Evolutionary conservation across 768 basidiomycete genomes (phyloP).

Genomic region (Tephrocybe sp.): DNA sequence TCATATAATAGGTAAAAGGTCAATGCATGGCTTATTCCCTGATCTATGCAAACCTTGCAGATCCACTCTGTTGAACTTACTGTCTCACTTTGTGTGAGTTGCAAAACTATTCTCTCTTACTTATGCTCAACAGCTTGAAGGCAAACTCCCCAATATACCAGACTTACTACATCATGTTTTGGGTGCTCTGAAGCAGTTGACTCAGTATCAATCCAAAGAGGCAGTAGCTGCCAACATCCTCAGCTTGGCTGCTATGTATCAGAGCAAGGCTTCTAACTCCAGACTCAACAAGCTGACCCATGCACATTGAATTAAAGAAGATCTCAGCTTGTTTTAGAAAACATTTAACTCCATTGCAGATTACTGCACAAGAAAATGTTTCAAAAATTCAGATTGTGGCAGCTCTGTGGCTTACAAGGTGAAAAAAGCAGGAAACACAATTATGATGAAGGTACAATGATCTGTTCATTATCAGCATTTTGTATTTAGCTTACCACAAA

Average conservation of each 20-base stretch:
- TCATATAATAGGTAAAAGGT: not conserved
- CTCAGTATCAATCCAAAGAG: not conserved
- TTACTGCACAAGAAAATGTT: not conserved
- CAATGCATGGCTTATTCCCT: slow-evolving; percentile 2
- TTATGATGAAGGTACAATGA: not conserved
- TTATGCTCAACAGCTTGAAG: too few relatives aligned
- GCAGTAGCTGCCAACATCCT: too few relatives aligned
- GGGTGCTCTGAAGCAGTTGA: not conserved
- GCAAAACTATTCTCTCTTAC: not conserved
- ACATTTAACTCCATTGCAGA: not conserved
- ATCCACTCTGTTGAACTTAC: not conserved
- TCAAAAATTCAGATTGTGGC: not conserved
- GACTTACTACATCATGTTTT: not conserved
- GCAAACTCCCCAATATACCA: not conserved
- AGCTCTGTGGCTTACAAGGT: not conserved
- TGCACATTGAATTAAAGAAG: not conserved
- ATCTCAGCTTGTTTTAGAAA: not conserved
- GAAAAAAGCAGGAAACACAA: not conserved
- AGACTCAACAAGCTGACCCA: not conserved
- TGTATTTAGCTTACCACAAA: not conserved
- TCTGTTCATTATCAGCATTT: too few relatives aligned
- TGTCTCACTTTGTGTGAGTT: not conserved
- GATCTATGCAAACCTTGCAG: not conserved
- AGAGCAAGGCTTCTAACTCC: not conserved
- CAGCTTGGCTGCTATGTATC: not conserved